Evolutionary conservation across 805 yeast species (phyloP).

Genomic region (Candida ficus): DNA sequence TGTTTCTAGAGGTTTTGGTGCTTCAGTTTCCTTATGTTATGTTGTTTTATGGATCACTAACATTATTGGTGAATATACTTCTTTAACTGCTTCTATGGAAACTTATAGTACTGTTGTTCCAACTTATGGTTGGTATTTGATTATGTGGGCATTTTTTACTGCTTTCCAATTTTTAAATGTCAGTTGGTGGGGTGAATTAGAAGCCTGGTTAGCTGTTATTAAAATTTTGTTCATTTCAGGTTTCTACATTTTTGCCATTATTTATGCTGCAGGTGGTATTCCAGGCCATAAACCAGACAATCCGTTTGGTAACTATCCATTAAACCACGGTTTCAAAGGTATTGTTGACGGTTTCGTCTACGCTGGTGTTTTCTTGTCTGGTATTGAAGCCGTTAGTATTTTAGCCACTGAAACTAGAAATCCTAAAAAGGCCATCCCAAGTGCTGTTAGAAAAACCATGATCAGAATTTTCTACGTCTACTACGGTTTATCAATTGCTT

Average conservation of each 20-base stretch:
- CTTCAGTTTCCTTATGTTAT: conserved; percentile 48
- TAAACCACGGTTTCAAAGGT: conserved; percentile 45
- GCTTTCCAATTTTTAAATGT: conserved; percentile 48
- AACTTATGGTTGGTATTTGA: conserved; percentile 48
- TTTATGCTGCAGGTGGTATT: conserved; percentile 40
- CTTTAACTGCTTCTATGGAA: conserved; percentile 43
- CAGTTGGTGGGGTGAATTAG: conserved; percentile 51
- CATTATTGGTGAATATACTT: conserved; percentile 49
- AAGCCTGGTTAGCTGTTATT: conserved; percentile 45
- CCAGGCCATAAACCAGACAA: conserved; percentile 29
- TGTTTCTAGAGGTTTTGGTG: conserved; percentile 53
- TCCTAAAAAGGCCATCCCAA: conserved; percentile 66
- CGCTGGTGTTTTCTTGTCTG: conserved; percentile 74
- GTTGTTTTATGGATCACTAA: conserved; percentile 54
- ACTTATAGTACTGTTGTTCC: conserved; percentile 50
- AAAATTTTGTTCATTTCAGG: conserved; percentile 44
- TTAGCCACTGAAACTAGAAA: conserved; percentile 71
- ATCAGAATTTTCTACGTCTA: conserved; percentile 61
- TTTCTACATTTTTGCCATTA: conserved; percentile 46
- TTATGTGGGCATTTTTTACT: conserved; percentile 48
- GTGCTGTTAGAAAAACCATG: conserved; percentile 62
- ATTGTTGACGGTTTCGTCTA: conserved; percentile 58
- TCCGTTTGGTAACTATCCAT: conserved; percentile 30
- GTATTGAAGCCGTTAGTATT: conserved; percentile 70
- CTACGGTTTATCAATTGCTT: conserved; percentile 32